Evolutionary conservation across 768 basidiomycete genomes (phyloP), one percentile per base, ranked within the genome.

Genomic region (Mycena rosella): DNA sequence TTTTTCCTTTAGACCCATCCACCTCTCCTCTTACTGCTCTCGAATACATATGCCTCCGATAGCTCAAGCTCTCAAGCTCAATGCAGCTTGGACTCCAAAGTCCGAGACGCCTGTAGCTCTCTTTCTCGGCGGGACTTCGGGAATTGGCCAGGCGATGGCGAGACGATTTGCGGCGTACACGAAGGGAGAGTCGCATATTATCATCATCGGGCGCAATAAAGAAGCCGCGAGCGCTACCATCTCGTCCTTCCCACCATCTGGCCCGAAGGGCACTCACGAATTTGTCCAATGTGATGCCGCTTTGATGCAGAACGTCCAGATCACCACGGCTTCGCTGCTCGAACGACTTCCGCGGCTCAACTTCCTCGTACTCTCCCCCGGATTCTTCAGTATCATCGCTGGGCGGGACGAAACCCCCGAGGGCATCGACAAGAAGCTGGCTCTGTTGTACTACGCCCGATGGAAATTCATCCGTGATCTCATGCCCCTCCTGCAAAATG

Each of bases 381-480:
- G 81, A 2, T 70, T 79, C 44, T 56, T 80, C 58, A 70, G 72
- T 47, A 60, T 79, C 45, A 57, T 67, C 18, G 76, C 67, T 63
- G 77, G 79, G 15, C 62, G 80, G 32, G 73, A 75, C 24, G 80
- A 82, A 68, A 82, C 81, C 13, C 61, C 64, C 27, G 82, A 83
- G 65, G 82, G 83, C 5, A 75, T 83, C 45, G 83, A 82, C 65
- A 69, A 69, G 57, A 80, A 80, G 65, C 66, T 82, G 27, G 80
- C 78, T 14, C 51, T 82, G 27, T 76, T 80, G 47, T 82, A 82
- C 62, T 84, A 84, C 65, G 72, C 80, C 34, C 72, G 82, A n/a
- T 82, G 77, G 78, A 78, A 76, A 62, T 82, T 82, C 72, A 76
- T 76, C 34, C 56, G 79, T 53, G 81, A 80, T 42, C 72, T 84